Evolutionary conservation across 164 flowering plant species (phyloP).

Genomic region (Stephania cephalantha): DNA sequence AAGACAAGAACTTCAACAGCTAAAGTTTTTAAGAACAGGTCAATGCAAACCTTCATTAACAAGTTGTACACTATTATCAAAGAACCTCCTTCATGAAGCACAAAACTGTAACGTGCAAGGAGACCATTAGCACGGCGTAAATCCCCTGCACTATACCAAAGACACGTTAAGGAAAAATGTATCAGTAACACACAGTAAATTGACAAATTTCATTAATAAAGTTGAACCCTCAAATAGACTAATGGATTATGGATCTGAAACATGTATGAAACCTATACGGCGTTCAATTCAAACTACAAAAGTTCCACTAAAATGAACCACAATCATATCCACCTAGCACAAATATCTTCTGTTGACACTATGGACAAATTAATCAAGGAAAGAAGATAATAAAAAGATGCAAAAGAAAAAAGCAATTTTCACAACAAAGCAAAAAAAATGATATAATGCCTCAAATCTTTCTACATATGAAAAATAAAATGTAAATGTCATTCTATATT

Average conservation of each 20-base stretch:
- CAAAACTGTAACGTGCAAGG: constrained; percentile 56
- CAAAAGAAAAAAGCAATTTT: too few species aligned
- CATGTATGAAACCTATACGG: too few species aligned
- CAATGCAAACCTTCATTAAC: constrained; percentile 55
- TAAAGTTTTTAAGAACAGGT: constrained; percentile 7
- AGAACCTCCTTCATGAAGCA: constrained; percentile 43
- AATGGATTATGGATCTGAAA: too few species aligned
- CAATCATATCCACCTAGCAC: too few species aligned
- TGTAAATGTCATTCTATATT: too few species aligned
- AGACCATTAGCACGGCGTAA: constrained; percentile 77
- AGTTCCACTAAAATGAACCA: background rate
- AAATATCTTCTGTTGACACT: too few species aligned
- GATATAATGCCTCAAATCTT: too few species aligned
- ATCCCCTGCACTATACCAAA: constrained; percentile 66
- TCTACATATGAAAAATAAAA: too few species aligned
- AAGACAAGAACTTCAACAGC: background rate
- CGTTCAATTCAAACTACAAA: background rate
- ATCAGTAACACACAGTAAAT: background rate
- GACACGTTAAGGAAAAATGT: constrained; percentile 8
- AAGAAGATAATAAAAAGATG: too few species aligned
- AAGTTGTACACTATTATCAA: constrained; percentile 52
- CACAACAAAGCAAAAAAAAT: too few species aligned
- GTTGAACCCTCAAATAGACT: background rate
- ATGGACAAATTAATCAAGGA: too few species aligned
- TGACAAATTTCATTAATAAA: background rate